Base-by-base conservation (phyloP, 106 monocot species). In the Triglochin maritima region DNA sequence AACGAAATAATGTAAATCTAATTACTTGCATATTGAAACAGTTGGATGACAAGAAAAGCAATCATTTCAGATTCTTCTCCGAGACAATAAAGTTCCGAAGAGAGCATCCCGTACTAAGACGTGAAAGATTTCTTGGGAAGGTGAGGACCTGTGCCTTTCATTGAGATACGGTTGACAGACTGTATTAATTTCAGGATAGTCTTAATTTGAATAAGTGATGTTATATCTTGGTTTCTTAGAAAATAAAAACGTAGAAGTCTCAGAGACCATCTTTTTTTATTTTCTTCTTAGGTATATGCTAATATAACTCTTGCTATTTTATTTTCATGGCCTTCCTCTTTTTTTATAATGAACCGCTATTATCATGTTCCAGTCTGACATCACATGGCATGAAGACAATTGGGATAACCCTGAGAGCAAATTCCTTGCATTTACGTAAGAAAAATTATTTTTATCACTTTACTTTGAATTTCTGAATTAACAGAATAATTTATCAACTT, bases 371-470 rank as follows among this genome's bases (percentile, higher is more conserved):
- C 86, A 99, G 98, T 75, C 79, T 75, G 98, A 99, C 78, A 78
- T 92, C 57, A 84, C 84, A 6, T 99, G 98, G 98, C 92, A 99
- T 75, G 98, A 92, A 66, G 81, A 92, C 68, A 81, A 78, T 53
- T 99, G 98, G 98, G 84, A 77, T 51, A 92, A 99, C 75, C 75
- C 8, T 63, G 88, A 92, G 16, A 99, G 98, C 92, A 92, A 75
- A 75, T 99, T 89, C 68, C 74, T 99, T 58, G 98, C 92, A 77
- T 92, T 99, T 64, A 99, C 92, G 92, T 99, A 76, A 68, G 68
- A n/a, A 68, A 59, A 59, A n/a, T 14, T 29, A 29, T 29, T 29
- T 29, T 29, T 29, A 29, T 29, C 29, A 29, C 29, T 29, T 0
- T 29, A 1, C 29, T 29, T 29, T 29, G 29, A 29, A 29, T 29